Evolutionary conservation across 2,329 filamentous ascomycete species (phyloP).

Genomic region (Diaporthe velutina): DNA sequence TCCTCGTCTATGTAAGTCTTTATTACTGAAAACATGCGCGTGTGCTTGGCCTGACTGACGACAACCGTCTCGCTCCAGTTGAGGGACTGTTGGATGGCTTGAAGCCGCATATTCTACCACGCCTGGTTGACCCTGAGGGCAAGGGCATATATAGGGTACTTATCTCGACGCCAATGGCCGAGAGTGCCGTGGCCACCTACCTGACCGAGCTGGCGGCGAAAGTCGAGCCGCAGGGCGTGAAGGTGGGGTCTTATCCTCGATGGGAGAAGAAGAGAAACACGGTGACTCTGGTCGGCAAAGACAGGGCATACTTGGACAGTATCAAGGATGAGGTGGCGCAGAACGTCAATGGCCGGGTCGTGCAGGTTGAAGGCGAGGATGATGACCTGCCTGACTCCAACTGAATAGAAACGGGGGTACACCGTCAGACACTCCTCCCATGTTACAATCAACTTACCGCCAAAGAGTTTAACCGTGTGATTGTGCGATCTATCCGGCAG

Average conservation of each 20-base stretch:
- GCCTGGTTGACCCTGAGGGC: constrained; percentile 82
- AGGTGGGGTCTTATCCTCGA: constrained; percentile 94
- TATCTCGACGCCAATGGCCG: constrained; percentile 88
- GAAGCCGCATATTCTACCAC: constrained; percentile 77
- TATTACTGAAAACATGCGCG: background rate
- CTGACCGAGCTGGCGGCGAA: constrained; percentile 82
- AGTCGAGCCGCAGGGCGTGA: constrained; percentile 82
- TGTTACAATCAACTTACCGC: constrained; percentile 6
- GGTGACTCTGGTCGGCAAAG: constrained; percentile 85
- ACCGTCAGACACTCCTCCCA: background rate
- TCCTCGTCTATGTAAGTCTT: constrained; percentile 76
- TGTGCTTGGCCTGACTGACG: background rate
- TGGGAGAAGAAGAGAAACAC: constrained; percentile 92
- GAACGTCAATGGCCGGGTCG: constrained; percentile 79
- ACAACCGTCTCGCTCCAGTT: constrained; percentile 57
- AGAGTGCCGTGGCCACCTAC: constrained; percentile 87
- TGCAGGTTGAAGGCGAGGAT: constrained; percentile 79
- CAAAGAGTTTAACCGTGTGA: background rate
- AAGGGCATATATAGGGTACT: constrained; percentile 84
- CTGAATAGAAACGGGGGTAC: background rate
- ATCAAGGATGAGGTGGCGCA: constrained; percentile 82
- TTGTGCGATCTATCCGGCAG: constrained; percentile 25
- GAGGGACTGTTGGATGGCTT: constrained; percentile 82
- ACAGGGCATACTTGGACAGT: constrained; percentile 82
- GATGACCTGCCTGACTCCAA: constrained; percentile 56